Evolutionary conservation across 208 protist genomes (phyloP).

Genomic region (Acanthamoeba quina): DNA sequence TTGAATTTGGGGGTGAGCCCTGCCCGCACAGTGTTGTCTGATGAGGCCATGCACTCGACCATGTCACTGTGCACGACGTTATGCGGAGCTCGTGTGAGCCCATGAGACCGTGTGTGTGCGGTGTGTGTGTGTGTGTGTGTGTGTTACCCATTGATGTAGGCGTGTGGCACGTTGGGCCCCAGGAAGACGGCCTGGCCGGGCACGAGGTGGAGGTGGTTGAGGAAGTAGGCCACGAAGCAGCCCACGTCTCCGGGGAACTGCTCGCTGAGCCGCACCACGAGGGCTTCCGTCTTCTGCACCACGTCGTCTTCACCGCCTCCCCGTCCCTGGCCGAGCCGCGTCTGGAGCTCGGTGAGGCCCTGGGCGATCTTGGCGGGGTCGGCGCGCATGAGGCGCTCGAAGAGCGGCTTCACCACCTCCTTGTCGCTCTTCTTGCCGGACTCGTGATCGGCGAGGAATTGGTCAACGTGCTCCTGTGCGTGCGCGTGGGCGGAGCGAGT

Average conservation of each 20-base stretch:
- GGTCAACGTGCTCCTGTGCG: neutral
- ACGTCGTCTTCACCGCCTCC: neutral
- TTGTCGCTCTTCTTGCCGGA: slow-evolving; percentile 56
- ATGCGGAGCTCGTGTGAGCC: neutral
- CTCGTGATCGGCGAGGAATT: neutral
- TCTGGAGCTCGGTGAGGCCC: slow-evolving; percentile 63
- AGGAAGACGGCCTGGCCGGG: slow-evolving; percentile 97
- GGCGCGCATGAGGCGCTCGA: slow-evolving; percentile 78
- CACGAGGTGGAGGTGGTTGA: slow-evolving; percentile 96
- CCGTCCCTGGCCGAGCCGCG: slow-evolving; percentile 12
- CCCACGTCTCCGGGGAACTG: slow-evolving; percentile 98
- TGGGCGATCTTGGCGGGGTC: neutral
- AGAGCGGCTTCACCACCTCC: slow-evolving; percentile 60
- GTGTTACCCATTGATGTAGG: slow-evolving; percentile 93
- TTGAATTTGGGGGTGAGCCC: slow-evolving; percentile 98
- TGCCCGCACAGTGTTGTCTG: slow-evolving; percentile 98
- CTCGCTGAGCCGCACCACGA: slow-evolving; percentile 91
- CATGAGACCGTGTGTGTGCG: neutral
- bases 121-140: slow-evolving; percentile 94
- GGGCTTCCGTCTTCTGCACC: slow-evolving; percentile 64
- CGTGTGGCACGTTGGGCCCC: slow-evolving; percentile 97
- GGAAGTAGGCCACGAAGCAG: slow-evolving; percentile 97
- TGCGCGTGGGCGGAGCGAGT: too few species aligned
- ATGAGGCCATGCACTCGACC: slow-evolving; percentile 98
- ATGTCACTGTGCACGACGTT: slow-evolving; percentile 86